Conservation (phyloP, 2,329 filamentous ascomycete genomes). For the Aspergillus tubingensis region DNA sequence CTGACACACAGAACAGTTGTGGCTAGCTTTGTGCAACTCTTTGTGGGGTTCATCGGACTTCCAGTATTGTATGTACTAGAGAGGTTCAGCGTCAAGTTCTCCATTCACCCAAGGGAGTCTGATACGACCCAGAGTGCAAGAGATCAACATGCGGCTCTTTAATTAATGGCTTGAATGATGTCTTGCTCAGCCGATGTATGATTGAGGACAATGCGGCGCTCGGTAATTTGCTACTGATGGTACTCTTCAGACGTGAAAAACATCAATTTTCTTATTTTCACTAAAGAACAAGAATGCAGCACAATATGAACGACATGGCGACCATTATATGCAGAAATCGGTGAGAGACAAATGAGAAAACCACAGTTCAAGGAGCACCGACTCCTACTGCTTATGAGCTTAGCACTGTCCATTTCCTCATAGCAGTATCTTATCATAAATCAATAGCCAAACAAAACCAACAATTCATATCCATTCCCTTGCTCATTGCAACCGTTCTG, state of each 20-base stretch:
- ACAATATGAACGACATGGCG: neutral
- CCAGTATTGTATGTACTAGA: neutral
- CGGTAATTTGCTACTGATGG: neutral
- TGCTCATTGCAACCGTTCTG: neutral
- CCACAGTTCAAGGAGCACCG: neutral
- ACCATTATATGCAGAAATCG: neutral
- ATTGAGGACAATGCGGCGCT: neutral
- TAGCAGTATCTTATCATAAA: neutral
- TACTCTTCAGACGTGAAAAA: neutral
- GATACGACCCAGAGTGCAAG: neutral
- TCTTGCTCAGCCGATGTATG: neutral
- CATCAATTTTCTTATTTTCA: no score
- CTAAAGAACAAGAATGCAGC: no score
- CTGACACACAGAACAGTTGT: neutral
- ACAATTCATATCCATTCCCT: neutral
- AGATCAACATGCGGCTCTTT: neutral
- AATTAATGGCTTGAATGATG: neutral
- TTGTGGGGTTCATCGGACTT: neutral
- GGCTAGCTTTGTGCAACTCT: neutral
- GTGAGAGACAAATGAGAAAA: neutral
- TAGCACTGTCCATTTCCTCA: neutral
- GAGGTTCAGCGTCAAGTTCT: neutral
- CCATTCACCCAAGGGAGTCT: neutral
- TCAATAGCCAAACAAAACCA: neutral
- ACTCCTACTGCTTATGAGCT: neutral